Percentiles rank a stretch among this genome's conserved stretches.
These are phyloP conservation scores for Taphrina flavorubra DNA, from an alignment of 1,139 yeast genomes.

Conservation along the genomic window DNA sequence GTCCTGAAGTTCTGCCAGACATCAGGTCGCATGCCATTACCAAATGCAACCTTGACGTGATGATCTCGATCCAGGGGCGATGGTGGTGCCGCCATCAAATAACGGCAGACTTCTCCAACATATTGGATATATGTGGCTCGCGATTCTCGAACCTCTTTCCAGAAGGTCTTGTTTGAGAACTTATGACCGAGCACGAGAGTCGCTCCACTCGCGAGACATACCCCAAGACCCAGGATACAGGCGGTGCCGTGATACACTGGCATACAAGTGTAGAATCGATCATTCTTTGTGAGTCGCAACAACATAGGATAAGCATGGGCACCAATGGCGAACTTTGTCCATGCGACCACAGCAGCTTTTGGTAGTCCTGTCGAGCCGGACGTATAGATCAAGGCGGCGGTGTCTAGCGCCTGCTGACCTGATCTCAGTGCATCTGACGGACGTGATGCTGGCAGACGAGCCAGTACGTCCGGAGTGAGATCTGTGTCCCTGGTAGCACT, in stretches of 20 bases:
- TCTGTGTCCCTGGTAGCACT: neutral
- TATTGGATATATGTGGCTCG: constrained; percentile 84
- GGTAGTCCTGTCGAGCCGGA: constrained; percentile 97
- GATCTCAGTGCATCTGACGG: constrained; percentile 50
- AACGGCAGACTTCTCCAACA: constrained; percentile 95
- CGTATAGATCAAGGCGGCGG: constrained; percentile 80
- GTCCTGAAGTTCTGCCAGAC: constrained; percentile 82
- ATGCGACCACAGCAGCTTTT: constrained; percentile 89
- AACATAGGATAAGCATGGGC: constrained; percentile 74
- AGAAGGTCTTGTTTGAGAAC: constrained; percentile 82
- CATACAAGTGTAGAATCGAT: constrained; percentile 86
- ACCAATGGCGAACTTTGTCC: constrained; percentile 75
- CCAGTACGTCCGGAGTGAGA: constrained; percentile 1
- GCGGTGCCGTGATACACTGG: constrained; percentile 96
- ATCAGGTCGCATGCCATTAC: constrained; percentile 90
- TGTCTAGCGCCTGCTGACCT: constrained; percentile 51
- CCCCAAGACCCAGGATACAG: constrained; percentile 61
- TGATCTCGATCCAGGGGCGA: constrained; percentile 73
- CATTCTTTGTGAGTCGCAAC: constrained; percentile 62
- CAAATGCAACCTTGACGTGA: constrained; percentile 73
- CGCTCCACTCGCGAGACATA: constrained; percentile 60
- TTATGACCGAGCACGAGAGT: constrained; percentile 78
- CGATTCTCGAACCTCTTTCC: constrained; percentile 83
- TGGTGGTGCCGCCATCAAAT: constrained; percentile 67
- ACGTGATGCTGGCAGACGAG: neutral